Percentiles rank a stretch among this genome's conserved stretches.
phyloP scores from a whole-genome alignment of 352 stramenopile species.

The Halophytophthora polymorphica region DNA sequence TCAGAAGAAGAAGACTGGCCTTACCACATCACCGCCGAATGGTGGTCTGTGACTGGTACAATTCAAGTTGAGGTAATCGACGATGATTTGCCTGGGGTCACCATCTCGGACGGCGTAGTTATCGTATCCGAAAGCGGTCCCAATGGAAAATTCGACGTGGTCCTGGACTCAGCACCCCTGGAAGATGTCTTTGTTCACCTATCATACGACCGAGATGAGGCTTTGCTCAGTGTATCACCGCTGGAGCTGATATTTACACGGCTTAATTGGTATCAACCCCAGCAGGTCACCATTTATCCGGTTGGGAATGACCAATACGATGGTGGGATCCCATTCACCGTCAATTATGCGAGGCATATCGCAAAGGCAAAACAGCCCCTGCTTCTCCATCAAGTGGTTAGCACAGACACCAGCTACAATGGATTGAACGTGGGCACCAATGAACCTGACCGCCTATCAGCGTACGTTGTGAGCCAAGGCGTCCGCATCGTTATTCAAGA shows the following conservation, averaged over 20 bases:
- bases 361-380: conserved; percentile 51
- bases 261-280: conserved; percentile 50
- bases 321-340: conserved; percentile 42
- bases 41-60: conserved; percentile 31
- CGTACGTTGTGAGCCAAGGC: conserved; percentile 40
- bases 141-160: conserved; percentile 41
- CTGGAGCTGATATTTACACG: conserved; percentile 43
- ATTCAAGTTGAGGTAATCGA: conserved; percentile 44
- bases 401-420: conserved; percentile 41
- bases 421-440: conserved; percentile 46
- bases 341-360: conserved; percentile 48
- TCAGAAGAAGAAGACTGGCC: conserved; percentile 34
- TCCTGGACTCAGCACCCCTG: conserved; percentile 60
- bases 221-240: conserved; percentile 37
- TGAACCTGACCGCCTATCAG: conserved; percentile 21
- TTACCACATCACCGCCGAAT: conserved; percentile 23
- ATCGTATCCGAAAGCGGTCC: conserved; percentile 41
- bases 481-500: conserved; percentile 47
- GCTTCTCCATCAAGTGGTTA: conserved; percentile 37
- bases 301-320: conserved; percentile 51
- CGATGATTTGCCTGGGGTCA: conserved; percentile 64
- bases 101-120: conserved; percentile 38
- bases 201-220: conserved; percentile 32
- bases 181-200: conserved; percentile 46
- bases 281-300: conserved; percentile 42